These are phyloP conservation scores for Ogataea methylovora DNA, from an alignment of 805 yeast species.

Conservation along the genomic window DNA sequence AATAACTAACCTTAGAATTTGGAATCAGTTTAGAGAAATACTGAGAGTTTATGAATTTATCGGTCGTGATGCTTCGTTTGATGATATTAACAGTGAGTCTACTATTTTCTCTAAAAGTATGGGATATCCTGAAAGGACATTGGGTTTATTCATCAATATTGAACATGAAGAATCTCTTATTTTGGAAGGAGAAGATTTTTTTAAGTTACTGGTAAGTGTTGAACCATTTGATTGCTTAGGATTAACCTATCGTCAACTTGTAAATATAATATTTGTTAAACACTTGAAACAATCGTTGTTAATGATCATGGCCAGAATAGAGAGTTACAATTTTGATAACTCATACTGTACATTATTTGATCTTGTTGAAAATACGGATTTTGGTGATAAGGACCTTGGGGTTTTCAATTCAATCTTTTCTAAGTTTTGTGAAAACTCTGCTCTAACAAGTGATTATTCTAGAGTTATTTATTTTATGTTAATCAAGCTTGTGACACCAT, in stretches of 20 bases:
- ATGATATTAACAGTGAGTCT: constrained; percentile 17
- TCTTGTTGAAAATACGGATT: constrained; percentile 4
- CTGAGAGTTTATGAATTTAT: no score
- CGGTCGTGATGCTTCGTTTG: no score
- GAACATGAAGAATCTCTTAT: constrained; percentile 27
- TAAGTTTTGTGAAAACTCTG: constrained; percentile 18
- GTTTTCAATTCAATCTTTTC: constrained; percentile 9
- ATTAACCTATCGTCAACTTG: constrained; percentile 37
- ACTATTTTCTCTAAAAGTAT: no score
- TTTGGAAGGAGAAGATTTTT: constrained; percentile 38
- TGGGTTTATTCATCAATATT: constrained; percentile 50
- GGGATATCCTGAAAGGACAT: constrained; percentile 18
- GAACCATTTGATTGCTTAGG: constrained; percentile 41
- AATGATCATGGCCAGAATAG: constrained; percentile 12
- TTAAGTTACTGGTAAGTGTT: constrained; percentile 42
- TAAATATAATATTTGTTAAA: constrained; percentile 41
- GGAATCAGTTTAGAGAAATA: constrained; percentile 26
- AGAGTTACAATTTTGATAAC: constrained; percentile 2
- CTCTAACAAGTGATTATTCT: constrained; percentile 23
- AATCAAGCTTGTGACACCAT: constrained; percentile 53
- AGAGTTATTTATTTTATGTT: constrained; percentile 44
- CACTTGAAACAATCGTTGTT: constrained; percentile 42
- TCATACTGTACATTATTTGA: constrained; percentile 5
- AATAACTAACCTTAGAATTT: constrained; percentile 48
- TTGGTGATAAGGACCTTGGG: constrained; percentile 1